Conservation (phyloP, 2,329 filamentous ascomycete genomes). For the Endothia cerciana region DNA sequence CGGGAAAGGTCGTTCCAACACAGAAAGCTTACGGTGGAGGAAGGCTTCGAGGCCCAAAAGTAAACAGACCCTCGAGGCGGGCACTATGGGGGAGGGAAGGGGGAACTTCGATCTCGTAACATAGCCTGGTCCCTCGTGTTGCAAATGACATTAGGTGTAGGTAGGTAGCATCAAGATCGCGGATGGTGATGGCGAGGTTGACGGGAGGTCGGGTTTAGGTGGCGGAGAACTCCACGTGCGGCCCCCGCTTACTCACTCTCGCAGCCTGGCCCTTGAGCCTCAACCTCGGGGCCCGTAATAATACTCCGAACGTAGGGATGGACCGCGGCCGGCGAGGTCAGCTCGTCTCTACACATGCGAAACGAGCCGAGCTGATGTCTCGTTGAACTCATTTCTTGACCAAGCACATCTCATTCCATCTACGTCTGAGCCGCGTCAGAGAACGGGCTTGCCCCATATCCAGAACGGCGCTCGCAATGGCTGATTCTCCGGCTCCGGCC, state of each 20-base stretch:
- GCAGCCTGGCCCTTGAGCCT: constrained; percentile 21
- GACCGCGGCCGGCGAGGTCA: constrained; percentile 17
- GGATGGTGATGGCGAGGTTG: not conserved
- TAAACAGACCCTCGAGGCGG: no score
- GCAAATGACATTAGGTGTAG: no score
- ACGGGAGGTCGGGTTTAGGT: constrained; percentile 23
- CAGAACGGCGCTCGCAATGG: constrained; percentile 16
- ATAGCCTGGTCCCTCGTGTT: no score
- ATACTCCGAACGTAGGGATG: not conserved
- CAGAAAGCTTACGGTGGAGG: no score
- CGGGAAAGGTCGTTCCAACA: not conserved
- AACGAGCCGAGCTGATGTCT: not conserved
- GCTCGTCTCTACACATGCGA: constrained; percentile 14
- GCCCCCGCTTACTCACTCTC: constrained; percentile 15
- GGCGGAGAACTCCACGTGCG: constrained; percentile 12
- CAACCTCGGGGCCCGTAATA: constrained; percentile 24
- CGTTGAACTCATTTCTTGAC: not conserved
- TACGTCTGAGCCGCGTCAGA: not conserved
- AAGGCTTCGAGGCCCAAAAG: no score
- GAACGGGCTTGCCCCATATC: constrained; percentile 16
- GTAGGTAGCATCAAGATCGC: no score
- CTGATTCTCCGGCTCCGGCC: constrained; percentile 25
- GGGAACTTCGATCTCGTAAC: no score
- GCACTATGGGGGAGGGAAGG: no score
- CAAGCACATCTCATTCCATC: not conserved